A percentile compares a stretch with the other conserved stretches of the same genome.
Evolutionary conservation across 805 yeast genomes (phyloP).

Genomic region (Myxozyma kluyveri): DNA sequence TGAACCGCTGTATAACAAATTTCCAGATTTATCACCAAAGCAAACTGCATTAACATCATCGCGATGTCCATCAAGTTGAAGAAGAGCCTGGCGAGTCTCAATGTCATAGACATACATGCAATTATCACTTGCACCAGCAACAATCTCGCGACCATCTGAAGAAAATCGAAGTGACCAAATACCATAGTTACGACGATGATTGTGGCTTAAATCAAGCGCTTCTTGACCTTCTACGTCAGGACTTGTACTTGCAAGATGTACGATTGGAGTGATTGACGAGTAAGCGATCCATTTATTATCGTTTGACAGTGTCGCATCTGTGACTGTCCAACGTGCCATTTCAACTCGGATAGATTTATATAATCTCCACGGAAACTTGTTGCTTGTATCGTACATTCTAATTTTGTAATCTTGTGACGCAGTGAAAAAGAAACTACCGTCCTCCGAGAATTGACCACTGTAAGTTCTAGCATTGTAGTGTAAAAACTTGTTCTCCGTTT

Average conservation of each 20-base stretch:
- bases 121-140: slow-evolving; percentile 30
- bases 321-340: slow-evolving; percentile 33
- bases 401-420: slow-evolving; percentile 32
- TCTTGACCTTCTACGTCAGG: slow-evolving; percentile 14
- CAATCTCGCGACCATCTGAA: slow-evolving; percentile 25
- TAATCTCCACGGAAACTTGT: slow-evolving; percentile 18
- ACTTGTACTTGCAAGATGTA: slow-evolving; percentile 25
- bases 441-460: slow-evolving; percentile 34
- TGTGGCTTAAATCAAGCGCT: slow-evolving; percentile 4
- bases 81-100: slow-evolving; percentile 13
- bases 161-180: slow-evolving; percentile 32
- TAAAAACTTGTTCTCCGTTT: slow-evolving; percentile 1
- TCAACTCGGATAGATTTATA: slow-evolving; percentile 18
- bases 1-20: slow-evolving; percentile 49
- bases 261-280: slow-evolving; percentile 27
- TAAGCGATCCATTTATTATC: slow-evolving; percentile 30
- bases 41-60: slow-evolving; percentile 35
- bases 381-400: slow-evolving; percentile 25
- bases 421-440: slow-evolving; percentile 31
- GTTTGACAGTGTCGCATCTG: slow-evolving; percentile 31
- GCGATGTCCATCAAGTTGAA: slow-evolving; percentile 21
- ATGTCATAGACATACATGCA: slow-evolving; percentile 27
- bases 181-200: slow-evolving; percentile 1
- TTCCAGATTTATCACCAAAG: slow-evolving; percentile 32
- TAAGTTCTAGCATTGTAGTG: slow-evolving; percentile 29